Evolutionary conservation across 306 rosid species (phyloP), one percentile per base, ranked within the genome.

Genomic region (Cucurbita pepo): DNA sequence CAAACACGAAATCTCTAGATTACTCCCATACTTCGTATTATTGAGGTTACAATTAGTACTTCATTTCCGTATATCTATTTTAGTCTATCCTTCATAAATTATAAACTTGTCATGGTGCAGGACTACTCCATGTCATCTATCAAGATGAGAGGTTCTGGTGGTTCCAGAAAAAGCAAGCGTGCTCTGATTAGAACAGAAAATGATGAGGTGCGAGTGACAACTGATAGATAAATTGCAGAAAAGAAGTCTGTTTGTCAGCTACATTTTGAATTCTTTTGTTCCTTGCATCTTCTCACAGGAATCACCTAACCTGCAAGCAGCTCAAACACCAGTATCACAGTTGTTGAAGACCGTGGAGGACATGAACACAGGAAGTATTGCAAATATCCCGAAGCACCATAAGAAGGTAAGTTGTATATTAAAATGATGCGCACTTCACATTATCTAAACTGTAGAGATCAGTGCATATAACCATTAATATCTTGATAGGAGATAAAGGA

Each of bases 381-480:
- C 82, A 84, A 86, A 75, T 79, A 89, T 91, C 63, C 94, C 97
- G 40, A 84, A 86, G 83, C 96, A 83, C 76, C 99, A 85, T 74
- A 94, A 84, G 74, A 91, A 91, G 97, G 99, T 82, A 63, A 69
- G 69, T 75, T 78, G 22, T 52, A 50, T 53, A 11, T 41, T 16
- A 71, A 22, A 38, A 43, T 53, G 63, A 22, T 19, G 52, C n/a
- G 57, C 74, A 69, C 6, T 70, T 34, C 38, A 44, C 36, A 19
- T 44, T 44, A 44, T 44, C 18, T 21, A 10, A 44, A 3, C 30
- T 5, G 40, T 43, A 13, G 38, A 65, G 51, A 63, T 18, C 11
- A 21, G 3, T 41, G 54, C 25, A 56, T 40, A 1, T 43, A 12
- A 5, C 51, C 21, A 41, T 72, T 14, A 12, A 21, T 44, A 40